Base-by-base conservation (phyloP, 2,329 filamentous ascomycete genomes). In the Fusarium chuoi region DNA sequence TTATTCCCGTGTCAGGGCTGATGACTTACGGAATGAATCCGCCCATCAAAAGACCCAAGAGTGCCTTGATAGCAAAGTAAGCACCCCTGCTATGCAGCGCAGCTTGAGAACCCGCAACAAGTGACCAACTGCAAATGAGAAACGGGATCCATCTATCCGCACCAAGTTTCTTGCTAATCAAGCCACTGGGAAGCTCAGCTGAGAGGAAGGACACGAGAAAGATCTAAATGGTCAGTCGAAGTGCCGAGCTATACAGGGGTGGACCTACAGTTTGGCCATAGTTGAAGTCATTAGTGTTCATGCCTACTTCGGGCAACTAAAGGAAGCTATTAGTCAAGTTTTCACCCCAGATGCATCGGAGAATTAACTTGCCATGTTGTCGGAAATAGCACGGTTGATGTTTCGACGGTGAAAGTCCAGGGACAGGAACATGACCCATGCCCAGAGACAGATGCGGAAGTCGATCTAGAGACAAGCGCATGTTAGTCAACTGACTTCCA, bases 141-240 rank as follows among this genome's bases (percentile, higher is more conserved):
- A 82, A 80, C 0, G 83, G 84, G 13, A 86, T 85, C 84, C 83
- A 85, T 56, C 77, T 68, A 70, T 88, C 85, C 1, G 86, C 85
- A 15, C 87, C 86, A 13, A 88, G 75, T 59, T 85, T 86, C 78
- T 88, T 88, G 62, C 84, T 87, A 57, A 88, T 80, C 7, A 88
- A 78, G 22, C 85, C 85, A 54, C 85, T 86, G 7, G 86, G 86
- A 1, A 88, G 77, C 49, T 88, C 86, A 9, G 86, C 85, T 2
- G 83, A 81, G 4, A 87, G 79, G 62, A 88, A 88, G 1, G 81
- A 80, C 0, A 85, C 78, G 2, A 83, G 78, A 61, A 86, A 86
- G 54, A 86, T 85, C 75, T 84, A 75, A 33, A n/a, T 38, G 36
- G 22, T 74, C n/a, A 63, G 45, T 44, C 5, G 1, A n/a, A 11